Conservation (phyloP, 768 basidiomycete genomes). For the Phlebiopsis gigantea region DNA sequence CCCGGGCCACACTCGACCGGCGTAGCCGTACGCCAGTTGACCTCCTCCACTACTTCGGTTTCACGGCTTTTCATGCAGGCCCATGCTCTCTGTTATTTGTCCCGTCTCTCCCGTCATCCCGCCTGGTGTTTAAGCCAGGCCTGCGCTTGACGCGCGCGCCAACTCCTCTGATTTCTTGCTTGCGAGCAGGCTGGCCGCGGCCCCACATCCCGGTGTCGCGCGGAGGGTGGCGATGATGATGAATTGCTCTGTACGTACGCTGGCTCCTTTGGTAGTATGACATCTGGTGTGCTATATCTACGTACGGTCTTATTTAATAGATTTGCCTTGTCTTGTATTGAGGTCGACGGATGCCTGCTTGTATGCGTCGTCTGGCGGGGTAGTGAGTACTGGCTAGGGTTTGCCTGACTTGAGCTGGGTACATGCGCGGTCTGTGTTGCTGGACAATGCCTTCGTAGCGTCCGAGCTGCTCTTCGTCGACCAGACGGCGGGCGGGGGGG, state of each 20-base stretch:
- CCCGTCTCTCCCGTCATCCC: not conserved
- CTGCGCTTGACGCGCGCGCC: constrained; percentile 1
- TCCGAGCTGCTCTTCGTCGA: too few relatives aligned
- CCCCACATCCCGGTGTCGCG: not conserved
- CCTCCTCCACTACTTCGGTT: not conserved
- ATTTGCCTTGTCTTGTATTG: not conserved
- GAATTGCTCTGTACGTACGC: not conserved
- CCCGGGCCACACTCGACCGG: not conserved
- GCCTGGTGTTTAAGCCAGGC: not conserved
- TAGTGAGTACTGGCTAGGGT: too few relatives aligned
- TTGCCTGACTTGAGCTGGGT: too few relatives aligned
- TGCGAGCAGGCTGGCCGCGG: not conserved
- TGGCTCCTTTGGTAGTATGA: constrained; percentile 2
- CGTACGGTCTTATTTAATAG: not conserved
- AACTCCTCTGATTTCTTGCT: not conserved
- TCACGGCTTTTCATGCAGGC: not conserved
- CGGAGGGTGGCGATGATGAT: not conserved
- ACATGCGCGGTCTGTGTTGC: too few relatives aligned
- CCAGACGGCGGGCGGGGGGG: too few relatives aligned
- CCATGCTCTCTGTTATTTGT: not conserved
- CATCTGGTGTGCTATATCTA: not conserved
- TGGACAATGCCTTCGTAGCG: too few relatives aligned
- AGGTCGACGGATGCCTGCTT: not conserved
- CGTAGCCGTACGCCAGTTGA: not conserved
- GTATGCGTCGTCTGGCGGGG: too few relatives aligned